A percentile compares a stretch with the other conserved stretches of the same genome.
Evolutionary conservation across 306 rosid genomes (phyloP).

Genomic region (Amphicarpaea edgeworthii): DNA sequence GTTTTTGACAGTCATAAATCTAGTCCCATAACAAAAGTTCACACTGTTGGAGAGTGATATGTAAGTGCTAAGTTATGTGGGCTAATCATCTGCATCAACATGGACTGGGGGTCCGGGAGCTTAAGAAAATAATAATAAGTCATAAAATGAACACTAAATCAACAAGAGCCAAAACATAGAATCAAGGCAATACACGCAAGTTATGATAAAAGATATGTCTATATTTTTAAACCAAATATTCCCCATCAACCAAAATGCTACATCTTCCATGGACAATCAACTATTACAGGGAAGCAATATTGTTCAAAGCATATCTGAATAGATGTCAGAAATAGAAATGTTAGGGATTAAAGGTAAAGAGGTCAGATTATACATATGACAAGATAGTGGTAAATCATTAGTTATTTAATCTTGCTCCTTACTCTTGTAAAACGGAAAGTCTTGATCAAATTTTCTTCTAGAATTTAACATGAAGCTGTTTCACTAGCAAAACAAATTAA

Average conservation of each 20-base stretch:
- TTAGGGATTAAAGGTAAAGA: background rate
- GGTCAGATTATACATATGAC: background rate
- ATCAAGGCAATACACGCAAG: background rate
- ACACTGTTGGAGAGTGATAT: background rate
- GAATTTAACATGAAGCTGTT: constrained; percentile 26
- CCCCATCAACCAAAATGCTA: constrained; percentile 24
- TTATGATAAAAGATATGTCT: background rate
- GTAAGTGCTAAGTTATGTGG: background rate
- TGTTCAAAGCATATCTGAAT: background rate
- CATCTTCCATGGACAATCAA: background rate
- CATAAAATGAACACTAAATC: background rate
- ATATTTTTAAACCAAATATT: background rate
- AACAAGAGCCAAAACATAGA: background rate
- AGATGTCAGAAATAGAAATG: constrained; percentile 5
- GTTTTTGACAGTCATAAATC: background rate
- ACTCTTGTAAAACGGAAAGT: background rate
- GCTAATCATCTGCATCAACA: background rate
- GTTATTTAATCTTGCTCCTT: background rate
- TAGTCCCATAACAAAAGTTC: background rate
- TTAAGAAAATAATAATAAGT: constrained; percentile 12
- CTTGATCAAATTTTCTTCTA: constrained; percentile 6
- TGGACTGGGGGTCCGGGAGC: background rate
- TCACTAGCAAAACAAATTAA: background rate
- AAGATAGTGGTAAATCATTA: constrained; percentile 4
- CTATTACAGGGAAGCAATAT: background rate